Percentiles rank a stretch among this genome's conserved stretches.
phyloP scores from a whole-genome alignment of 192 early-diverging fungal genomes.

The Coemansia javaensis region DNA sequence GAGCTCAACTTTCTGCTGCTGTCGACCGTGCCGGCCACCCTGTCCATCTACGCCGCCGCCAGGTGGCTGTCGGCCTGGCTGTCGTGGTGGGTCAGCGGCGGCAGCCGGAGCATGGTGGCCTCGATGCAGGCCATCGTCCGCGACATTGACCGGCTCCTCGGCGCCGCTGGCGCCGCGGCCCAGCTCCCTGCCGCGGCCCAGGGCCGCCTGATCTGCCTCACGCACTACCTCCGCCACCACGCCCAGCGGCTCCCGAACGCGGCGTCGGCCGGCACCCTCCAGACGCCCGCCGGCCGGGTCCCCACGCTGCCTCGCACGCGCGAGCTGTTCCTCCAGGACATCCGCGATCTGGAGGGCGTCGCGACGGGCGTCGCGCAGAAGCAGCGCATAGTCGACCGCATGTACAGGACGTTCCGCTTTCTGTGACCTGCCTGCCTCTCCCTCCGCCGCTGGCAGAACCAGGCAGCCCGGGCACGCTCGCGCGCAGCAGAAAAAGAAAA shows the following conservation, averaged over 20 bases:
- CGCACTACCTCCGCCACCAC: slow-evolving; percentile 60
- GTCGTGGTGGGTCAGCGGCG: slow-evolving; percentile 37
- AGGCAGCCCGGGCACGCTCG: too few relatives aligned
- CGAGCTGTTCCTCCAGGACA: slow-evolving; percentile 68
- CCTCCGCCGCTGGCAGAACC: too few relatives aligned
- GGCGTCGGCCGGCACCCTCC: slow-evolving; percentile 14
- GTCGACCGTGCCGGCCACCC: slow-evolving; percentile 68
- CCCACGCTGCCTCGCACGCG: slow-evolving; percentile 51
- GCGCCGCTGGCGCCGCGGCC: slow-evolving; percentile 15
- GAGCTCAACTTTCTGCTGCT: slow-evolving; percentile 94
- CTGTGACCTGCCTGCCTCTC: slow-evolving; percentile 8
- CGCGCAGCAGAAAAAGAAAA: too few relatives aligned
- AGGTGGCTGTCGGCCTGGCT: slow-evolving; percentile 31
- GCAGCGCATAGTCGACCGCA: slow-evolving; percentile 55
- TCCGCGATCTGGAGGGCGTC: slow-evolving; percentile 70
- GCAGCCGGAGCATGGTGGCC: slow-evolving; percentile 36
- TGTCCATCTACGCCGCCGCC: slow-evolving; percentile 53
- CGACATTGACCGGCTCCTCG: slow-evolving; percentile 59
- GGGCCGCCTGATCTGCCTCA: slow-evolving; percentile 42
- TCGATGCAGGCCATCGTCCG: slow-evolving; percentile 53
- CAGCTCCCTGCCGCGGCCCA: slow-evolving; percentile 12
- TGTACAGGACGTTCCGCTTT: slow-evolving; percentile 65
- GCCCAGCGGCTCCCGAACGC: slow-evolving; percentile 29
- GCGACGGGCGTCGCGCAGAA: slow-evolving; percentile 52
- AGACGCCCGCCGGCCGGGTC: slow-evolving; percentile 19